These are phyloP conservation scores for Epichloe elymi DNA, from an alignment of 2,329 filamentous ascomycete genomes.

Conservation along the genomic window DNA sequence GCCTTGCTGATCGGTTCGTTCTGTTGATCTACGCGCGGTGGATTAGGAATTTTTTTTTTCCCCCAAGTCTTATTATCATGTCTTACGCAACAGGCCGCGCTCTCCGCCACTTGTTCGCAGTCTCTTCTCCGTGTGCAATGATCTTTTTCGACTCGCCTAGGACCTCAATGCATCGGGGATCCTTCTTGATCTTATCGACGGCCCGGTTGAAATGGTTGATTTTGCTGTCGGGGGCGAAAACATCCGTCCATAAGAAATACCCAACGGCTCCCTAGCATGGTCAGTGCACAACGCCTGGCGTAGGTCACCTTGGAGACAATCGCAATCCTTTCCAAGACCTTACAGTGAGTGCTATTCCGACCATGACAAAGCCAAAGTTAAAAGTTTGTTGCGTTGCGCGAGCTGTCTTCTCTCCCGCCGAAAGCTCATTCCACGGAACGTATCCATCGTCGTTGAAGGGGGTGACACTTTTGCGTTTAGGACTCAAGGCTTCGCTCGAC, in stretches of 20 bases:
- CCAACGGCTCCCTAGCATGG: conserved; percentile 53
- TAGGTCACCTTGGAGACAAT: not conserved
- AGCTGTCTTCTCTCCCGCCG: conserved; percentile 62
- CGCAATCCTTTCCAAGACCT: conserved; percentile 9
- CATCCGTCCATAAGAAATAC: conserved; percentile 68
- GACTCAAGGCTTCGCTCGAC: conserved; percentile 20
- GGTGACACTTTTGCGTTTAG: conserved; percentile 61
- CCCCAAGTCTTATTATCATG: not conserved
- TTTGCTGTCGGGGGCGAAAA: conserved; percentile 75
- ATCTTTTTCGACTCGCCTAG: conserved; percentile 68
- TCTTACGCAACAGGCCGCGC: conserved; percentile 47
- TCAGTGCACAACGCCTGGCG: not conserved
- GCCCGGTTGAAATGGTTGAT: conserved; percentile 81
- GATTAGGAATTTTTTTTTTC: not conserved
- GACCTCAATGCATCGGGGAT: conserved; percentile 56
- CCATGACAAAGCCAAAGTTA: conserved; percentile 67
- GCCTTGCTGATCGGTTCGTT: conserved; percentile 58
- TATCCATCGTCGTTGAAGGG: conserved; percentile 79
- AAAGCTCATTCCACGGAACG: conserved; percentile 70
- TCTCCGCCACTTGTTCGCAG: conserved; percentile 67
- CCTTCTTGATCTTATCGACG: conserved; percentile 63
- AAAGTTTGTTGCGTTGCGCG: conserved; percentile 82
- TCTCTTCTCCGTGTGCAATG: conserved; percentile 67
- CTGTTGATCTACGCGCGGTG: conserved; percentile 38
- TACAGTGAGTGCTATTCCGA: conserved; percentile 67